Evolutionary conservation across 2,329 filamentous ascomycete genomes (phyloP), one percentile per base, ranked within the genome.

Genomic region (Xylaria sp.): DNA sequence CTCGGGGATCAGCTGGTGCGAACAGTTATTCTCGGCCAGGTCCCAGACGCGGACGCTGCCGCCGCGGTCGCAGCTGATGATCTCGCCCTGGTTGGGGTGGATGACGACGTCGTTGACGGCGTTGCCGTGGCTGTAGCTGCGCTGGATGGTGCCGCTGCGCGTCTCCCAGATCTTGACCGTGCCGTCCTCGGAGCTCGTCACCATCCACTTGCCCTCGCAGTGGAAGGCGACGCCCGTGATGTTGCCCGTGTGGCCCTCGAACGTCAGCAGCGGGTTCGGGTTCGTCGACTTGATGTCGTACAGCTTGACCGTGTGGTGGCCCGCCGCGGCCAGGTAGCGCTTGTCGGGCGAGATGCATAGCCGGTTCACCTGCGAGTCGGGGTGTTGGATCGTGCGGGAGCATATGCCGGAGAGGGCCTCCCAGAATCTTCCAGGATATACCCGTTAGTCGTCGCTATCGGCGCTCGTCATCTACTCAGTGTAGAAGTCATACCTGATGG

Each of bases 211-310:
- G 9, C 93, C 92, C 74, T 99, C 94, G 72, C 93, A 97, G 73
- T 99, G 94, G 71, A 99, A 99, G 9, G 92, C 92, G 43, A 99
- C 90, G 40, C 94, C 94, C 0, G 94, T 99, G 70, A 99, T 88
- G 68, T 99, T 99, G 63, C 88, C 91, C 11, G 91, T 94, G 75
- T 99, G 94, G 39, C 94, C 94, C 71, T 97, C 93, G 67, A 99
- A 97, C 18, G 89, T 92, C 67, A 97, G 85, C 20, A 97, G 82
- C 1, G 94, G 89, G 62, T 93, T 94, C 2, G 94, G 92, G 67
- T 97, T 97, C n/a, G 91, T 93, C 16, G 92, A 96, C 70, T 96
- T 96, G 78, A 97, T 96, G 69, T 99, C 94, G 78, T 95, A 99
- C 54, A 99, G 89, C 76, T 97, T 97, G 69, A 99, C 91, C 47